A percentile compares a stretch with the other conserved stretches of the same genome.
Conservation (phyloP, 2,329 filamentous ascomycete species). For the Grosmannia clavigera region DNA sequence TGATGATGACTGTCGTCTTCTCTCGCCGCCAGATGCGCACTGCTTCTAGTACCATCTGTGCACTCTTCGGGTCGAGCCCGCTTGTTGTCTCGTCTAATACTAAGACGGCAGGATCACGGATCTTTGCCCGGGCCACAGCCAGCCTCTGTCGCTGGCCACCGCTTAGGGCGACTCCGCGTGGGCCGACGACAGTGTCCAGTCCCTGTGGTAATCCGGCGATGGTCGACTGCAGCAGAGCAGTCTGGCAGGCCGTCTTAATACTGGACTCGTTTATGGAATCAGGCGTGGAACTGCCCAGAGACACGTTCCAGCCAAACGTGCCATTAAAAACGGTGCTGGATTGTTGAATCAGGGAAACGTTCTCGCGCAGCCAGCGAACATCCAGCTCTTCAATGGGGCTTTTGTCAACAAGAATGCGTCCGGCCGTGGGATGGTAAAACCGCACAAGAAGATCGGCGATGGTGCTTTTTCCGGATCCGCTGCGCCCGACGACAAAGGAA, state of each 20-base stretch:
- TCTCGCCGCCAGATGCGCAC: conserved; percentile 63
- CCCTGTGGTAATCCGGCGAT: conserved; percentile 56
- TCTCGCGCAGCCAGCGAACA: conserved; percentile 59
- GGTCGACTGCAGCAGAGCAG: conserved; percentile 57
- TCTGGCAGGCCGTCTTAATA: conserved; percentile 49
- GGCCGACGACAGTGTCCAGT: conserved; percentile 58
- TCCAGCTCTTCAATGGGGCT: conserved; percentile 49
- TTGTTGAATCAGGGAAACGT: conserved; percentile 75
- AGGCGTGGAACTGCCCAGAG: conserved; percentile 43
- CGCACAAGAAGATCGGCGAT: conserved; percentile 66
- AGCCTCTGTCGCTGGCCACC: conserved; percentile 78
- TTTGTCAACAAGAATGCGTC: conserved; percentile 58
- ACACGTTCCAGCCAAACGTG: conserved; percentile 65
- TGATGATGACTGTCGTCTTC: conserved; percentile 87
- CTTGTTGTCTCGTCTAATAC: conserved; percentile 85
- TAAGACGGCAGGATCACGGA: conserved; percentile 68
- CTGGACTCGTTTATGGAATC: conserved; percentile 34
- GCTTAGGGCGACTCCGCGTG: conserved; percentile 53
- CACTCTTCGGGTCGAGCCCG: conserved; percentile 64
- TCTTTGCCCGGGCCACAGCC: conserved; percentile 62
- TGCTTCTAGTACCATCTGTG: conserved; percentile 56
- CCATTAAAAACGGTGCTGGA: conserved; percentile 71
- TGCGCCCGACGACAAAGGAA: conserved; percentile 73
- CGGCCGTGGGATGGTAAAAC: conserved; percentile 57
- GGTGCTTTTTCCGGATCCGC: conserved; percentile 89